Evolutionary conservation across 495 filamentous ascomycete species (phyloP), one percentile per base, ranked within the genome.

Genomic region (Aspergillus avenaceus): DNA sequence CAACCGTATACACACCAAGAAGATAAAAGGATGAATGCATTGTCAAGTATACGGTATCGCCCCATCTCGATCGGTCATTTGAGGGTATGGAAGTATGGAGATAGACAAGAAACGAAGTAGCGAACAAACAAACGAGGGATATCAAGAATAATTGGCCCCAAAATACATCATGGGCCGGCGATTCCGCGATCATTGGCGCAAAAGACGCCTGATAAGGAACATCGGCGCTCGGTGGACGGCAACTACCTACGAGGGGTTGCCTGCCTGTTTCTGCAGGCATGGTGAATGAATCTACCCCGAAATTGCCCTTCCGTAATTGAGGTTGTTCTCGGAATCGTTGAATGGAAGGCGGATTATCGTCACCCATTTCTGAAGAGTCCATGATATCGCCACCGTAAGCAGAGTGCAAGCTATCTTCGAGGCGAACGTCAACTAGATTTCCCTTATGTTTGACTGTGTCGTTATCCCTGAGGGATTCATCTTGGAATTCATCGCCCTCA

Each of bases 81-180:
- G 72, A 68, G 1, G 87, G 86, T 1, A 80, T 61, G 8, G 84
- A 83, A 1, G 92, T 97, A 62, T 97, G 90, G 9, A 98, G 76
- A 60, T 85, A 91, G 41, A 96, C 84, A 12, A 98, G 77, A 46
- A 96, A 81, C 49, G 91, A 91, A 12, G 88, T 91, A 14, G 91
- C 84, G 59, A 97, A 82, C 29, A 97, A 69, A 19, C 86, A 83
- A 31, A 88, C 89, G 46, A 93, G 70, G 25, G 80, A 85, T 64
- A 97, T 91, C 50, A 95, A 66, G 62, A 90, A 97, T 23, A 97
- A 73, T 56, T 86, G 90, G n/a, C 86, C 88, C 80, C 93, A 98
- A 66, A 97, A 90, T 12, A 78, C 70, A 66, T 98, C 95, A 67
- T 97, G 89, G n/a, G 66, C 59, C 16, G 80, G 77, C 8, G 79